phyloP scores from a whole-genome alignment of 495 filamentous ascomycete genomes.

The Penicillium goetzii region DNA sequence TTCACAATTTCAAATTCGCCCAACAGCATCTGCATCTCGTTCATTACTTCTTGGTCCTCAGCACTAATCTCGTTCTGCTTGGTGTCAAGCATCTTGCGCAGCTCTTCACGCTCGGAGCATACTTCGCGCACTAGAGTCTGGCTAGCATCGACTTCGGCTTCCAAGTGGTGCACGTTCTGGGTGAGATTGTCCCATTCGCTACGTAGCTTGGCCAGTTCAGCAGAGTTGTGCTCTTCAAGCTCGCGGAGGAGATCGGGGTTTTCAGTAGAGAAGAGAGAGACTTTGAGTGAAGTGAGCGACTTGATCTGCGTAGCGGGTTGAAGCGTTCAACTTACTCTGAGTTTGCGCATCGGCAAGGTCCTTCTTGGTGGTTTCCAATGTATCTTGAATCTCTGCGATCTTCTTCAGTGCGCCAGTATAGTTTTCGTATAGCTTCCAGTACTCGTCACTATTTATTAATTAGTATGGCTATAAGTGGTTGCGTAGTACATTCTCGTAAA shows the following conservation, averaged over 20 bases:
- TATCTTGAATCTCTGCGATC: constrained; percentile 46
- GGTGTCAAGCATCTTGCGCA: constrained; percentile 47
- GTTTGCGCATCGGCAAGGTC: constrained; percentile 44
- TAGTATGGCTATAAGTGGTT: constrained; percentile 34
- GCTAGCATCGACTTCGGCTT: constrained; percentile 48
- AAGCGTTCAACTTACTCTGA: constrained; percentile 42
- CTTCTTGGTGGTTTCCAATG: constrained; percentile 40
- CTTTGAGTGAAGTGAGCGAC: constrained; percentile 39
- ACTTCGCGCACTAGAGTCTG: constrained; percentile 46
- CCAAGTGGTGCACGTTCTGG: constrained; percentile 44
- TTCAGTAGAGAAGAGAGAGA: constrained; percentile 51
- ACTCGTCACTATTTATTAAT: constrained; percentile 44
- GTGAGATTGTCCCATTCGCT: constrained; percentile 48
- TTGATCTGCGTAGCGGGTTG: constrained; percentile 7
- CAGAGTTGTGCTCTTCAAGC: constrained; percentile 49
- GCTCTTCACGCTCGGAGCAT: constrained; percentile 48
- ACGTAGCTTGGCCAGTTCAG: constrained; percentile 51
- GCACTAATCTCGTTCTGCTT: constrained; percentile 43
- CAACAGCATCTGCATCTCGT: constrained; percentile 49
- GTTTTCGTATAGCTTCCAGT: constrained; percentile 53
- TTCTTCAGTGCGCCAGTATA: constrained; percentile 46
- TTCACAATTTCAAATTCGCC: constrained; percentile 46
- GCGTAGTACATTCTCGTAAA: constrained; percentile 17
- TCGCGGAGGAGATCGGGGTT: constrained; percentile 53
- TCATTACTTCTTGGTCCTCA: constrained; percentile 48